Conservation (phyloP, 1,284 basidiomycete genomes). For the Pseudozyma tsukubaensis region DNA sequence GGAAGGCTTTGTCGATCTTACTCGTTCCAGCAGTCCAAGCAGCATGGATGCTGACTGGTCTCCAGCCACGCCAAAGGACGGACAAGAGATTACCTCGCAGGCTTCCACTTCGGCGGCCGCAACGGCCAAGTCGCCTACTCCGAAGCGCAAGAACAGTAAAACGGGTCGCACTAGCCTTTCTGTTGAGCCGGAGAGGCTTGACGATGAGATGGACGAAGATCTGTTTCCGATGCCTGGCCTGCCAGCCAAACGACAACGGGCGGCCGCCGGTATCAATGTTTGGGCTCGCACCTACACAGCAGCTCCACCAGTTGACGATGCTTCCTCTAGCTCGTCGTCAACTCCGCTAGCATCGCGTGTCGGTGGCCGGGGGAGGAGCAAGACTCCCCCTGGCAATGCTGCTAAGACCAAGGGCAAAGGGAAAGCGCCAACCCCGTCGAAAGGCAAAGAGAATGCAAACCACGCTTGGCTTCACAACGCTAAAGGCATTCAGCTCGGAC, state of each 20-base stretch:
- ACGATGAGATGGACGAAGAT: constrained; percentile 43
- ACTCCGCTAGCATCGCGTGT: neutral
- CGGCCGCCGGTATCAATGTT: too few relatives aligned
- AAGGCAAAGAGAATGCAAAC: neutral
- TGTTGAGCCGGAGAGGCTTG: constrained; percentile 37
- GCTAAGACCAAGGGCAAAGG: neutral
- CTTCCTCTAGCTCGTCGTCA: neutral
- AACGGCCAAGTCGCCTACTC: constrained; percentile 6
- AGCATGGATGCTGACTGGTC: neutral
- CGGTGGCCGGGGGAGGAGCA: neutral
- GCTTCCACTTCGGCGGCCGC: constrained; percentile 8
- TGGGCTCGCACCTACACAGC: too few relatives aligned
- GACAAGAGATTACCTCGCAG: constrained; percentile 2
- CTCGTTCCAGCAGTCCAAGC: constrained; percentile 21
- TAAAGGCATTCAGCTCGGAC: constrained; percentile 10
- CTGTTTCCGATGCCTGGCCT: constrained; percentile 49
- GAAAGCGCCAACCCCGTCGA: neutral
- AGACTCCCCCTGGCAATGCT: neutral
- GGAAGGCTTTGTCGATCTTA: constrained; percentile 2
- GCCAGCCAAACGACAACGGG: neutral
- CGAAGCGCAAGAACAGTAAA: constrained; percentile 14
- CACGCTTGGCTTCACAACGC: constrained; percentile 21
- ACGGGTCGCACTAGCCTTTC: constrained; percentile 14
- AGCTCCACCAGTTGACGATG: neutral
- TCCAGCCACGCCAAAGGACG: constrained; percentile 13